phyloP scores from a whole-genome alignment of 139 green algal species.

The Coelastrella sp. region DNA sequence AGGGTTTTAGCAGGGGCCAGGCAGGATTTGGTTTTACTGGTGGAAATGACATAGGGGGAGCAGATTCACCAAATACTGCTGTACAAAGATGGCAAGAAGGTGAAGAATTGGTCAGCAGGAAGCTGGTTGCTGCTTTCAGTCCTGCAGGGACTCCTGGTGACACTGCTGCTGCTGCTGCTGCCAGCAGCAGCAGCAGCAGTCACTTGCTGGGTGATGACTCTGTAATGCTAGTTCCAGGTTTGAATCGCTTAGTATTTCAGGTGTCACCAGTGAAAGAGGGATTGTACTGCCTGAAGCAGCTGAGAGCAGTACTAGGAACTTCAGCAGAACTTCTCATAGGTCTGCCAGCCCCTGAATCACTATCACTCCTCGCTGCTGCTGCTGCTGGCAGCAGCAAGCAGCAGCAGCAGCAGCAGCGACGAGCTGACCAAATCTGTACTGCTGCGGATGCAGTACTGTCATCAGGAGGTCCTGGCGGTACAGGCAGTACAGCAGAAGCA shows the following conservation, averaged over 20 bases:
- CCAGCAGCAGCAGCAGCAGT: slow-evolving; percentile 17
- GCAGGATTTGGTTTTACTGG: background rate
- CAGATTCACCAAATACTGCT: slow-evolving; percentile 26
- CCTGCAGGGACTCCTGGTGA: background rate
- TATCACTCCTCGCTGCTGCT: slow-evolving; percentile 39
- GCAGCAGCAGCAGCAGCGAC: background rate
- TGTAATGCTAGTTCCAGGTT: slow-evolving; percentile 54
- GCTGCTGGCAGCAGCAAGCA: slow-evolving; percentile 9
- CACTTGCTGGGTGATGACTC: slow-evolving; percentile 19
- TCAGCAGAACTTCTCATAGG: slow-evolving; percentile 9
- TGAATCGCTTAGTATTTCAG: slow-evolving; percentile 58
- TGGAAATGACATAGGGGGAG: background rate
- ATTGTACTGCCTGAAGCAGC: slow-evolving; percentile 62
- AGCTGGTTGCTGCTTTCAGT: slow-evolving; percentile 18
- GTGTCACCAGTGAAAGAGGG: slow-evolving; percentile 57
- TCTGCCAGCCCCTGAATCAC: background rate
- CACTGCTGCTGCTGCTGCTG: background rate
- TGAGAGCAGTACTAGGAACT: slow-evolving; percentile 41
- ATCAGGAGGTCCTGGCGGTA: background rate
- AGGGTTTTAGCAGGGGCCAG: background rate
- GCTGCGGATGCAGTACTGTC: background rate
- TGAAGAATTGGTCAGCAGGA: slow-evolving; percentile 58
- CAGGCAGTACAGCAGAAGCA: background rate
- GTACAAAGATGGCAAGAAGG: slow-evolving; percentile 60
- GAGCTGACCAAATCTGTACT: background rate